Evolutionary conservation across 768 basidiomycete species (phyloP).

Genomic region (Boletus reticuloceps): DNA sequence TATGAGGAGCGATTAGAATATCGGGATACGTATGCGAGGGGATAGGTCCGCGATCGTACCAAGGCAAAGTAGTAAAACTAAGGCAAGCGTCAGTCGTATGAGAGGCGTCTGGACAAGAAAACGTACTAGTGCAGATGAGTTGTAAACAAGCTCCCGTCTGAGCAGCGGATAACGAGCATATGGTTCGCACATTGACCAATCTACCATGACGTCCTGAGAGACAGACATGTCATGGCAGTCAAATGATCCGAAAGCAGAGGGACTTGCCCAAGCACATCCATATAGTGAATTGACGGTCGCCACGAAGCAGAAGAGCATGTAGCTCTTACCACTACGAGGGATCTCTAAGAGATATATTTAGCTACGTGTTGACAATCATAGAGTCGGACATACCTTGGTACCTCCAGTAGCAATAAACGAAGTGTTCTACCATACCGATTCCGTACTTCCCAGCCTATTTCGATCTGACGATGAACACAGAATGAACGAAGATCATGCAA

Average conservation of each 20-base stretch:
- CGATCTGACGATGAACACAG: neutral
- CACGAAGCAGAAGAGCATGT: constrained; percentile 68
- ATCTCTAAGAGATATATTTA: constrained; percentile 23
- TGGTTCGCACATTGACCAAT: constrained; percentile 81
- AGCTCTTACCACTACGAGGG: constrained; percentile 44
- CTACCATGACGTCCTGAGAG: constrained; percentile 79
- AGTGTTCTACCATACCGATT: constrained; percentile 58
- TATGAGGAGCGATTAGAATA: constrained; percentile 24
- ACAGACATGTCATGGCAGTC: neutral
- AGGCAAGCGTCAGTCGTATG: neutral
- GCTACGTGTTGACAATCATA: neutral
- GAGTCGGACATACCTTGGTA: constrained; percentile 44
- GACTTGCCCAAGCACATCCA: constrained; percentile 72
- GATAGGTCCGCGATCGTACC: constrained; percentile 37
- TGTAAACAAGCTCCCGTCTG: constrained; percentile 74
- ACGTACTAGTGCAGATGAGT: constrained; percentile 55
- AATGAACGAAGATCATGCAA: neutral
- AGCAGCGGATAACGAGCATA: constrained; percentile 60
- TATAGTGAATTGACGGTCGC: constrained; percentile 67
- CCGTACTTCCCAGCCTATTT: constrained; percentile 82
- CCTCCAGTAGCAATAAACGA: constrained; percentile 80
- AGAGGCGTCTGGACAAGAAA: neutral
- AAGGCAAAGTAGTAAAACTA: constrained; percentile 83
- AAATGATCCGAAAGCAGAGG: neutral
- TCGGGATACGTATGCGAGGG: neutral